phyloP scores from a whole-genome alignment of 345 rosid genomes.

The Arabis alpina region DNA sequence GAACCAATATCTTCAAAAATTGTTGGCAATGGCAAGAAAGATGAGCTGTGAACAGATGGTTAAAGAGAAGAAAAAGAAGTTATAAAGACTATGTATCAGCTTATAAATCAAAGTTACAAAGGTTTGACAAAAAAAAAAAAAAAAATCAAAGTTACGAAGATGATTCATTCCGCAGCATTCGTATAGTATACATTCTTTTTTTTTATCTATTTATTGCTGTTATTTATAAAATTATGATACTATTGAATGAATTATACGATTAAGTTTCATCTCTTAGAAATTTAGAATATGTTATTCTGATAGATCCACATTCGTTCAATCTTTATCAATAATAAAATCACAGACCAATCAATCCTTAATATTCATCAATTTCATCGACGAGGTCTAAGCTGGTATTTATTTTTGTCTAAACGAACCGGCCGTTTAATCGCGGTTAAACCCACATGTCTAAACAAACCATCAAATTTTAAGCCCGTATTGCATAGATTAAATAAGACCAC shows the following conservation, averaged over 20 bases:
- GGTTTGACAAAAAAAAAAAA: no score
- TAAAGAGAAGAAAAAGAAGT: neutral
- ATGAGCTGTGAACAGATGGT: slow-evolving; percentile 1
- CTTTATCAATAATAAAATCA: no score
- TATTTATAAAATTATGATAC: neutral
- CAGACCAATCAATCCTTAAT: no score
- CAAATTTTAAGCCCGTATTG: no score
- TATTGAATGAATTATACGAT: neutral
- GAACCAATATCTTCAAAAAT: slow-evolving; percentile 12
- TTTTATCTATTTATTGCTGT: neutral
- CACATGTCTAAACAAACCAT: no score
- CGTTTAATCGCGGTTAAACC: no score
- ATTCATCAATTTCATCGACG: no score
- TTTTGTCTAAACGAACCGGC: no score
- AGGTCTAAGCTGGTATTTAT: no score
- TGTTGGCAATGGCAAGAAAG: slow-evolving; percentile 5
- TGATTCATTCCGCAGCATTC: neutral
- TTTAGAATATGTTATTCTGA: neutral
- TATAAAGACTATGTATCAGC: neutral
- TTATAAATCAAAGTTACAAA: neutral
- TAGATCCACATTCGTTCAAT: neutral
- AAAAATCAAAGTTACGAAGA: neutral
- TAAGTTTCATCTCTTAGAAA: neutral
- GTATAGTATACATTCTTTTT: slow-evolving; percentile 9
- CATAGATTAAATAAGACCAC: no score